Evolutionary conservation across 345 rosid species (phyloP).

Genomic region (Ailanthus altissimus): DNA sequence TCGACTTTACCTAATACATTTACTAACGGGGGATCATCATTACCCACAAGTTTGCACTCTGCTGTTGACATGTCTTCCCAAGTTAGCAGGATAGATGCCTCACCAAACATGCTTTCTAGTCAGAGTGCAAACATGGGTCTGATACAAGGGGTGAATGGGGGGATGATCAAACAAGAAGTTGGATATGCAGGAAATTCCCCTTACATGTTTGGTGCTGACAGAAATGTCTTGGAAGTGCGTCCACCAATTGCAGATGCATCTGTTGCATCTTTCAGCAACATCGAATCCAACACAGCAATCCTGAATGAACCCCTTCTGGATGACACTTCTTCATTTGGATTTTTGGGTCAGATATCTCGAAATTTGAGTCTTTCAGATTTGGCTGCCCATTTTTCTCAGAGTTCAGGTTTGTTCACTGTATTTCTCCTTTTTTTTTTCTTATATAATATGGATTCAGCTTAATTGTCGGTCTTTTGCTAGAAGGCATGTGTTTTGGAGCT

Average conservation of each 20-base stretch:
- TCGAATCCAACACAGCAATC: slow-evolving; percentile 73
- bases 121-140: slow-evolving; percentile 71
- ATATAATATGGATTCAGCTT: too few relatives aligned
- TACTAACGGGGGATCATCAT: slow-evolving; percentile 67
- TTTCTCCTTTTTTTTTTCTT: too few relatives aligned
- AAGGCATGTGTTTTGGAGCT: not conserved
- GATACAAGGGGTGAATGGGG: slow-evolving; percentile 83
- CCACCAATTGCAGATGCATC: slow-evolving; percentile 67
- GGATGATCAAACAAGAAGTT: slow-evolving; percentile 75
- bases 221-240: slow-evolving; percentile 64
- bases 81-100: slow-evolving; percentile 60
- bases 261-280: slow-evolving; percentile 68
- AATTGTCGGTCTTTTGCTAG: not conserved
- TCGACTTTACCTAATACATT: slow-evolving; percentile 55
- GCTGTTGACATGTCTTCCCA: slow-evolving; percentile 71
- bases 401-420: slow-evolving; percentile 64
- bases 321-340: slow-evolving; percentile 69
- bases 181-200: too few relatives aligned
- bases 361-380: slow-evolving; percentile 93
- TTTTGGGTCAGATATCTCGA: slow-evolving; percentile 75
- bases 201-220: slow-evolving; percentile 70
- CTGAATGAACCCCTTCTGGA: slow-evolving; percentile 70
- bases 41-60: slow-evolving; percentile 58
- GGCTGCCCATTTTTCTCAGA: slow-evolving; percentile 82
- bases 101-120: slow-evolving; percentile 58